Base-by-base conservation (phyloP, 352 stramenopile genomes). In the Pythium chondricola region DNA sequence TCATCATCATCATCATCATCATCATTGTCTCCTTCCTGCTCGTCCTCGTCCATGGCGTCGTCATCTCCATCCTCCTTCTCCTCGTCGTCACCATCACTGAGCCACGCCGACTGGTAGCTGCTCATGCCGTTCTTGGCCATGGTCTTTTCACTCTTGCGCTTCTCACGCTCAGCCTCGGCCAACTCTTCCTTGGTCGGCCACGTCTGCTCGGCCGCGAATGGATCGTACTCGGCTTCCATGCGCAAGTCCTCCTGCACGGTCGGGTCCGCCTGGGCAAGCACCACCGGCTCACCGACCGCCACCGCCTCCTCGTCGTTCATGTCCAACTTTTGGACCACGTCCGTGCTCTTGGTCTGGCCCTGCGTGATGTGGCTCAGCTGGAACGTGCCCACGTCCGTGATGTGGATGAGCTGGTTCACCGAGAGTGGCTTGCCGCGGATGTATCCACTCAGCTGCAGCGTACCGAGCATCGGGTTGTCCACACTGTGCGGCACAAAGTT, bases 201-300 rank as follows among this genome's bases (percentile, higher is more conserved):
- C 49, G 97, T 99, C 73, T 99, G 97, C 56, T 99, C 97, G 14
- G 95, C 95, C 16, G 95, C 92, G 41, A 99, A 89, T 27, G 82
- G 80, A 64, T 98, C 92, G 50, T 96, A 93, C 27, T 89, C 83
- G 16, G 95, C 95, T 47, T 92, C 80, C 35, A 84, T 88, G 21
- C 77, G 79, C 49, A 94, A 54, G 48, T 96, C 87, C 32, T 90
- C 83, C 61, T 88, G 79, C 17, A 86, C 55, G 20, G 56, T 58
- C 25, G 66, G 57, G 48, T 86, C 71, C 4, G 81, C 67, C n/a
- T 66, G 81, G 0, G 84, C 85, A 2, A 96, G 60, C 46, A 87
- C 65, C 6, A 83, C 41, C n/a, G 69, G 39, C 32, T 46, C 54
- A 8, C 22, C 20, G 9, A 32, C 38, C n/a, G 49, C 41, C 26